Base-by-base conservation (phyloP, 768 basidiomycete genomes). In the Rhizopogon sp. region DNA sequence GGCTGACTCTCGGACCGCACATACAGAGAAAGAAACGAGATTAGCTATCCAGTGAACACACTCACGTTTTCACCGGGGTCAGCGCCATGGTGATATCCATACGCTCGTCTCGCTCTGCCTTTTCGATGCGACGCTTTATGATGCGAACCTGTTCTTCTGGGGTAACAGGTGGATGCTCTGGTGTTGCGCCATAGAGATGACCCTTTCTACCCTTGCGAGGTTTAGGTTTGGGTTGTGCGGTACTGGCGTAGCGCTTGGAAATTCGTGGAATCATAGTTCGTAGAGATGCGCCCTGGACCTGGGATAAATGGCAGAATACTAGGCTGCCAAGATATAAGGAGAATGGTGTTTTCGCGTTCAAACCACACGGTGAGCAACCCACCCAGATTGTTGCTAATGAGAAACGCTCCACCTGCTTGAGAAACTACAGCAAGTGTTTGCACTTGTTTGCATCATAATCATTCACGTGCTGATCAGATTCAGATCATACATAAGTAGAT, bases 51-150 rank as follows among this genome's bases (percentile, higher is more conserved):
- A 29, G 9, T 8, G 25, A 17, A 47, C 13, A 35, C 25, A 67
- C 73, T 53, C 55, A 75, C 75, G 67, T 70, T 59, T 71, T 73
- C 39, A 66, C 66, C 7, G 66, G 69, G 2, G 72, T 75, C 22
- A 77, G 46, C 2, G 64, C 59, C n/a, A 55, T 57, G 20, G 71
- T 70, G 20, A 77, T 60, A 52, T 73, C 70, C 57, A 71, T 69
- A 40, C 72, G 69, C 62, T 76, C 76, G 52, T 76, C 75, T 39
- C 74, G 69, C 56, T 77, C 76, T 2, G 75, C 73, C 65, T 76
- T 77, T 16, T 49, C 50, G 11, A 69, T 62, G 33, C 72, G 66
- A 39, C 65, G 61, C 11, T 52, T 50, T n/a, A 52, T 55, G 49
- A 64, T 58, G 42, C 53, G 52, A 16, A 58, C 42, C 3, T 56